Base-by-base conservation (phyloP, 495 filamentous ascomycete species). In the Achaetomiella virescens region DNA sequence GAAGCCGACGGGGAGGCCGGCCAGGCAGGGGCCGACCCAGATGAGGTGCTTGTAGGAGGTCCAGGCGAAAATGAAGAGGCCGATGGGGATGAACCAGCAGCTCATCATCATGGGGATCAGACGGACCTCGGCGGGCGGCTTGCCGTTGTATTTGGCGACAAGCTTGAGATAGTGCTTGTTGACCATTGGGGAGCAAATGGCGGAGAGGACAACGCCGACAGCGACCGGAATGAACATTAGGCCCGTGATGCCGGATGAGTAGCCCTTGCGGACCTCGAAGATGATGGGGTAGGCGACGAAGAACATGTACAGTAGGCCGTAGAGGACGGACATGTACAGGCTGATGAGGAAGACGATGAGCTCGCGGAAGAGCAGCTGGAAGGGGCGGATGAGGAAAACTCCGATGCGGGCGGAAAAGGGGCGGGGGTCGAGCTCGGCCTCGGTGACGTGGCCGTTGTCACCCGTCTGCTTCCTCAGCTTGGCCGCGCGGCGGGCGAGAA, bases 1-100 rank as follows among this genome's bases (percentile, higher is more conserved):
- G 66, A 91, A 91, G 7, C 88, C 89, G 50, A 91, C 81, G 8
- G 87, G 85, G 61, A 85, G 84, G 35, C 88, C 88, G 22, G 83
- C 88, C 12, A 93, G 74, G 2, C 77, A 75, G 2, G 88, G 86
- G 0, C 86, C 89, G 45, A 83, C 75, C 88, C 87, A 91, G 61
- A 70, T 77, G 2, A 91, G 61, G 0, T 52, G 52, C 6, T 80
- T 75, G 66, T 86, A 91, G 0, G 84, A 88, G 2, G 85, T 81
- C 89, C 89, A 91, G 33, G 87, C 89, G 69, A 92, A 92, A 67
- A 91, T 88, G 70, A 92, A 91, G 6, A 91, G 72, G 12, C 86
- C 87, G 44, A 88, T 73, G 0, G 87, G 87, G 61, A 91, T 81
- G 59, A 81, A 78, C 87, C 87, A 91, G 77, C 88, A 92, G 25